Evolutionary conservation across 192 early-diverging fungal species (phyloP), one percentile per base, ranked within the genome.

Genomic region (Dimargaris xerosporica): DNA sequence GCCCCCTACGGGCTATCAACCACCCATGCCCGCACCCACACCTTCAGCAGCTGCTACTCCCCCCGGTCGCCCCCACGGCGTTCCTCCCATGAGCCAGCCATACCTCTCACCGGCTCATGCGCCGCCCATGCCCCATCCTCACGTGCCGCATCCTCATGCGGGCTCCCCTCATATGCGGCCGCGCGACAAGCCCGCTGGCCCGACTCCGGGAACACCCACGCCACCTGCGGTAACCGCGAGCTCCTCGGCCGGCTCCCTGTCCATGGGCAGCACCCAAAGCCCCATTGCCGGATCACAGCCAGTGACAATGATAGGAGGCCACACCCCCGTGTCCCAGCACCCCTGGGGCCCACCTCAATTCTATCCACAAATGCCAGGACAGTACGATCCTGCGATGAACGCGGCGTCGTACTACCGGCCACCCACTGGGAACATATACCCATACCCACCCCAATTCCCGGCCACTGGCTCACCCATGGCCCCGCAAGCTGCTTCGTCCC

Each of bases 401-500:
- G n/a, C 17, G 10, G 48, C 29, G 2, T 54, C 51, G 7, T 54
- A 50, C 29, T 34, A 45, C 44, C 48, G 30, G 28, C 62, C 62
- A 11, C 51, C 48, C 9, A 10, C 44, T 29, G 47, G 47, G 44
- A 50, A 29, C 23, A 63, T 54, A 68, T 29, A 77, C 70, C 67
- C 66, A 66, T 15, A 70, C 72, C 41, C 54, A 66, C 54, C 48
- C 29, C 51, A 23, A 5, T 63, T 21, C 62, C 72, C 75, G 54
- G 65, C 62, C 0, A 45, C 54, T n/a, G 58, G 45, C 67, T 60
- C 42, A 64, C 69, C 48, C 68, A 76, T 47, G 25, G 16, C 25
- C 25, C 39, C 26, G 64, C 64, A 7, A 61, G 73, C 39, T 69
- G 68, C 64, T 58, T 70, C 23, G 66, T 25, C 41, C 67, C 67